phyloP scores from a whole-genome alignment of 2,329 filamentous ascomycete genomes.

The Aspergillus pseudoviridinutans region DNA sequence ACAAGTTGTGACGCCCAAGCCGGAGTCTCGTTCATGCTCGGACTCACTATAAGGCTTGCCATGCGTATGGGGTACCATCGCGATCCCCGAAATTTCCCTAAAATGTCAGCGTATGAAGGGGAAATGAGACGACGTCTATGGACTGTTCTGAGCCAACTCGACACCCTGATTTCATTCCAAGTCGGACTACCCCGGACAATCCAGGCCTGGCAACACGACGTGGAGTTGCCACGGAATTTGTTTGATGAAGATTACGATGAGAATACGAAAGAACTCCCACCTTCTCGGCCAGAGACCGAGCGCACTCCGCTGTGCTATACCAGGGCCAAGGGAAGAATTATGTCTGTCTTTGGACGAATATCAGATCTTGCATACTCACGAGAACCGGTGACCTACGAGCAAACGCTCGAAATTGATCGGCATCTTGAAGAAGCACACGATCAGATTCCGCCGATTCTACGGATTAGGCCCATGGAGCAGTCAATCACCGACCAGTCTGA shows the following conservation, averaged over 20 bases:
- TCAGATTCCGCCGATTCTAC: conserved; percentile 18
- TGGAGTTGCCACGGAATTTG: conserved; percentile 55
- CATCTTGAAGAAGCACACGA: conserved; percentile 30
- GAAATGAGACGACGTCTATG: conserved; percentile 49
- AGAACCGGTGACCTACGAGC: conserved; percentile 31
- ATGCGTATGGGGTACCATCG: conserved; percentile 61
- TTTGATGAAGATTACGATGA: conserved; percentile 59
- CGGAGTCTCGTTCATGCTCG: conserved; percentile 53
- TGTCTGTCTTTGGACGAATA: conserved; percentile 35
- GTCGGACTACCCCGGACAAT: conserved; percentile 62
- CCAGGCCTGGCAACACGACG: conserved; percentile 58
- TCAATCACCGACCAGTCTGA: conserved; percentile 48
- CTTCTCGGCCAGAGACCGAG: conserved; percentile 49
- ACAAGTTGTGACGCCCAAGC: conserved; percentile 39
- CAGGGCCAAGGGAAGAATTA: conserved; percentile 33
- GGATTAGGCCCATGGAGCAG: conserved; percentile 23
- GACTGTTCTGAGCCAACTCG: conserved; percentile 49
- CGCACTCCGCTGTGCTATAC: conserved; percentile 45
- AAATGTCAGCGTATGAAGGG: conserved; percentile 52
- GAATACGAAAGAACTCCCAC: conserved; percentile 48
- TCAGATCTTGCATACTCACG: conserved; percentile 35
- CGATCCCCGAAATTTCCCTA: conserved; percentile 52
- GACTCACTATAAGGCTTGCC: conserved; percentile 55
- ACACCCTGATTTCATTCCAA: conserved; percentile 60
- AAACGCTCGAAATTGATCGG: conserved; percentile 34